Evolutionary conservation across 805 yeast species (phyloP).

Genomic region (Cyberlindnera petersonii): DNA sequence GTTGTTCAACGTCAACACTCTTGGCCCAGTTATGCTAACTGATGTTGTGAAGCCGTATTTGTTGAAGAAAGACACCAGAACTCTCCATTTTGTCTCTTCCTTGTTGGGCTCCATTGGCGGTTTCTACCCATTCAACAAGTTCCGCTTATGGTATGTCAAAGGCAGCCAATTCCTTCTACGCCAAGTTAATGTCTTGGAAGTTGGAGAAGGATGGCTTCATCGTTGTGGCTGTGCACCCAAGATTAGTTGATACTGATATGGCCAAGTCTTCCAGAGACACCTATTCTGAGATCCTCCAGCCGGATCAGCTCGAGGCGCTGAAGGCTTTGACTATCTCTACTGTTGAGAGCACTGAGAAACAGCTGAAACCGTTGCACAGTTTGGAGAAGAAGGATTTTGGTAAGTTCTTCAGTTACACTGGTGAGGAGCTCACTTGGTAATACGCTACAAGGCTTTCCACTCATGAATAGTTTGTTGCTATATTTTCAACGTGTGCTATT

Average conservation of each 20-base stretch:
- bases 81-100: constrained; percentile 29
- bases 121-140: constrained; percentile 8
- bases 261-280: constrained; percentile 29
- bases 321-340: too few relatives aligned
- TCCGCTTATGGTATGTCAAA: constrained; percentile 37
- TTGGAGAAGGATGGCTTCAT: constrained; percentile 26
- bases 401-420: too few relatives aligned
- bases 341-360: too few relatives aligned
- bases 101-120: constrained; percentile 25
- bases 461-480: constrained; percentile 31
- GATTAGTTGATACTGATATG: constrained; percentile 36
- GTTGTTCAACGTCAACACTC: constrained; percentile 4
- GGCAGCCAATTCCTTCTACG: constrained; percentile 34
- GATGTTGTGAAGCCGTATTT: constrained; percentile 17
- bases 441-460: too few relatives aligned
- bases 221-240: constrained; percentile 36
- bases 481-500: constrained; percentile 40
- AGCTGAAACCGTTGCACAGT: constrained; percentile 37
- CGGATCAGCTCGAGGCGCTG: too few relatives aligned
- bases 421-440: constrained; percentile 36
- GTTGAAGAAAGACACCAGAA: constrained; percentile 17
- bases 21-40: constrained; percentile 11
- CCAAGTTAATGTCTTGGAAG: constrained; percentile 28
- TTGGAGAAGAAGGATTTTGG: constrained; percentile 45
- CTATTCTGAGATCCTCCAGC: too few relatives aligned